Conservation (phyloP, 768 basidiomycete species). For the Inosperma sp. region DNA sequence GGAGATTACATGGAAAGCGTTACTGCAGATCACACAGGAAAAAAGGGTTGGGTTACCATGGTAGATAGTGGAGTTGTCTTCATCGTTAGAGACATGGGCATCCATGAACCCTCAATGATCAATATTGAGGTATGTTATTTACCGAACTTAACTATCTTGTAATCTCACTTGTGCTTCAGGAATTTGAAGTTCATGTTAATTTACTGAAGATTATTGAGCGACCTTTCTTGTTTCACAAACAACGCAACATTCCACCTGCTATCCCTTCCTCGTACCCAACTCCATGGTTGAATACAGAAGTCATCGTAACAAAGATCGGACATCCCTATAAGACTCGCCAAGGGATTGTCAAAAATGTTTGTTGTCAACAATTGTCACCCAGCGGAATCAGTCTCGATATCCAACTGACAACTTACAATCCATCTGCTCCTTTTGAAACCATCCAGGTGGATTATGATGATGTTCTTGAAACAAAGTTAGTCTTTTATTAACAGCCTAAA, state of each 20-base stretch:
- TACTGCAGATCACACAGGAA: neutral
- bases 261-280: neutral
- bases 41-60: neutral
- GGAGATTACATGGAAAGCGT: constrained; percentile 5
- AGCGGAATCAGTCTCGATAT: constrained; percentile 5
- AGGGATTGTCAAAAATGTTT: constrained; percentile 9
- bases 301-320: neutral
- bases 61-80: neutral
- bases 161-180: constrained; percentile 2
- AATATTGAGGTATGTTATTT: constrained; percentile 1
- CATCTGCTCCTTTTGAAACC: constrained; percentile 1
- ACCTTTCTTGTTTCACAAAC: neutral
- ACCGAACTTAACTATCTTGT: neutral
- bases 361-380: neutral
- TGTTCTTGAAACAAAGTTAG: constrained; percentile 7
- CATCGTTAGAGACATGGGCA: neutral
- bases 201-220: neutral
- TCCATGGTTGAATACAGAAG: constrained; percentile 1
- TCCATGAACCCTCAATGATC: neutral
- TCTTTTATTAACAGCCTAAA: constrained; percentile 1
- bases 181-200: constrained; percentile 7
- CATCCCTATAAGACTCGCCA: constrained; percentile 5
- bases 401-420: constrained; percentile 3
- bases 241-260: neutral
- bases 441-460: constrained; percentile 11